Evolutionary conservation across 345 rosid genomes (phyloP).

Genomic region (Draba incana): DNA sequence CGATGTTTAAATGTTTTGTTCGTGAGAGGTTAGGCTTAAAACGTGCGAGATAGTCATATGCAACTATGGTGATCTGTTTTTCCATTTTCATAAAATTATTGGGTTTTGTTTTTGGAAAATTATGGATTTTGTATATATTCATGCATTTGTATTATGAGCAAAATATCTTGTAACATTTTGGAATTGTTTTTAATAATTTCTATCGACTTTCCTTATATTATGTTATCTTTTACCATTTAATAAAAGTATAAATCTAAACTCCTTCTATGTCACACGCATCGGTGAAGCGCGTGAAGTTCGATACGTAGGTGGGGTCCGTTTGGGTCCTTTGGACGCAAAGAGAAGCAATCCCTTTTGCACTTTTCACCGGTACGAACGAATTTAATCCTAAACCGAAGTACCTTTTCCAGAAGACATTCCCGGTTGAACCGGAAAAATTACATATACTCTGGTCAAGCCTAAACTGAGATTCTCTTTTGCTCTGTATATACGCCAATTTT

Average conservation of each 20-base stretch:
- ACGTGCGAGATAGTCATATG: constrained; percentile 37
- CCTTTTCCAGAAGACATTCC: background rate
- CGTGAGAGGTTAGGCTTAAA: constrained; percentile 33
- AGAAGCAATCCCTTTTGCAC: constrained; percentile 38
- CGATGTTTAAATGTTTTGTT: background rate
- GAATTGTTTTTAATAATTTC: constrained; percentile 6
- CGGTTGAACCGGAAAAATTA: constrained; percentile 29
- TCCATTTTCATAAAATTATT: constrained; percentile 9
- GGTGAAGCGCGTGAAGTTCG: constrained; percentile 27
- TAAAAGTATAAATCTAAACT: background rate
- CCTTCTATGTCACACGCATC: background rate
- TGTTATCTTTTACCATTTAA: background rate
- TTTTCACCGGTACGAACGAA: constrained; percentile 31
- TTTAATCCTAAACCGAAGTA: constrained; percentile 5
- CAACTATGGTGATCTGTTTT: constrained; percentile 11
- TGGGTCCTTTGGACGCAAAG: constrained; percentile 41
- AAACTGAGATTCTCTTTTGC: constrained; percentile 24
- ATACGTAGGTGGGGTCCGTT: constrained; percentile 33
- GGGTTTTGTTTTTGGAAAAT: background rate
- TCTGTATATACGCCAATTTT: constrained; percentile 38
- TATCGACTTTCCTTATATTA: background rate
- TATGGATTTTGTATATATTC: constrained; percentile 19
- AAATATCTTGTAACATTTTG: background rate
- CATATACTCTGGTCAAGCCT: background rate
- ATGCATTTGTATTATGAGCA: constrained; percentile 11